Evolutionary conservation across 2,329 filamentous ascomycete genomes (phyloP).

Genomic region (Epicoccum nigrum): DNA sequence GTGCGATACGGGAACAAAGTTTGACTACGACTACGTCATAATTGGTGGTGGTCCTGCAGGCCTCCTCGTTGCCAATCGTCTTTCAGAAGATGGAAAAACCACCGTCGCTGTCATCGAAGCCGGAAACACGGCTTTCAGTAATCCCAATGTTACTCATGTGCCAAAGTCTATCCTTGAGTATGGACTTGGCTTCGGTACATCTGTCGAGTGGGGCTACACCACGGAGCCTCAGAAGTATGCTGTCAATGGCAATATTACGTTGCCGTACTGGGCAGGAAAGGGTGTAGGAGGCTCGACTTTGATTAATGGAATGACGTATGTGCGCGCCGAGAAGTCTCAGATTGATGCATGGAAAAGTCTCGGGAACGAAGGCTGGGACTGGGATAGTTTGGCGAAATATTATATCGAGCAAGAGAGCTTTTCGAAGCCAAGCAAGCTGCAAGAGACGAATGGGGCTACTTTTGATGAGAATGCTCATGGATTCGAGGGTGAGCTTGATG

Average conservation of each 20-base stretch:
- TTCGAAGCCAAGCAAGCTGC: slow-evolving; percentile 24
- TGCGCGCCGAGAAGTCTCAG: slow-evolving; percentile 41
- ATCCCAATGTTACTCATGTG: slow-evolving; percentile 39
- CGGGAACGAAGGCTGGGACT: slow-evolving; percentile 44
- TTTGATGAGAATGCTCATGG: slow-evolving; percentile 33
- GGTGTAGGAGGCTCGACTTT: slow-evolving; percentile 52
- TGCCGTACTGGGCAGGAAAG: slow-evolving; percentile 50
- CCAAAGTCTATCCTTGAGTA: slow-evolving; percentile 28
- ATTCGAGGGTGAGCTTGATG: slow-evolving; percentile 29
- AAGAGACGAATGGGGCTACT: slow-evolving; percentile 28
- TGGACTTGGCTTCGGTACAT: slow-evolving; percentile 29
- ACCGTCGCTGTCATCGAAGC: slow-evolving; percentile 44
- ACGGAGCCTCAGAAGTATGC: slow-evolving; percentile 49
- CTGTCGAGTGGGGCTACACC: slow-evolving; percentile 52
- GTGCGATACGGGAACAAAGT: slow-evolving; percentile 22
- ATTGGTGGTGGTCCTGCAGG: slow-evolving; percentile 44
- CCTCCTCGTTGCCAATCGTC: slow-evolving; percentile 37
- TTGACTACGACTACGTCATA: slow-evolving; percentile 46
- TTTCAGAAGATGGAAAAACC: slow-evolving; percentile 29
- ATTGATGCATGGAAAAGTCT: slow-evolving; percentile 44
- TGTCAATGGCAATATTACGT: slow-evolving; percentile 21
- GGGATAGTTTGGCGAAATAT: slow-evolving; percentile 37
- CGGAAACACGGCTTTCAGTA: slow-evolving; percentile 37
- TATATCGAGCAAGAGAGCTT: slow-evolving; percentile 39
- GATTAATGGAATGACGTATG: slow-evolving; percentile 52